phyloP scores from a whole-genome alignment of 148 eudicot genomes.

The Rheum nobile region DNA sequence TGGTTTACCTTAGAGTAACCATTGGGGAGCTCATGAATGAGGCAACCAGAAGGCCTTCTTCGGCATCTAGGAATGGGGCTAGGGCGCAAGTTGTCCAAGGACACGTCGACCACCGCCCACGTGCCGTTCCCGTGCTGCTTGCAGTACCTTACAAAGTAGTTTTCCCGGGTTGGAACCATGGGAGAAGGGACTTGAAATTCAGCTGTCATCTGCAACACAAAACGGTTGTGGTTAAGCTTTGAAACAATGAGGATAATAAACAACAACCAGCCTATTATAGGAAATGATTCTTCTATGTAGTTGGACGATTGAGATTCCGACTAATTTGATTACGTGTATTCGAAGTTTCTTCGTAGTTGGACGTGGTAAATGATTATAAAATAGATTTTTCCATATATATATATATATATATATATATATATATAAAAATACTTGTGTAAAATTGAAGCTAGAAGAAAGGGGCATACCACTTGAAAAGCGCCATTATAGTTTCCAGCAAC shows the following conservation, averaged over 20 bases:
- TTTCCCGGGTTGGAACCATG: constrained; percentile 76
- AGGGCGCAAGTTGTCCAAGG: constrained; percentile 64
- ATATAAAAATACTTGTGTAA: too few species aligned
- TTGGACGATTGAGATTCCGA: too few species aligned
- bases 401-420: too few species aligned
- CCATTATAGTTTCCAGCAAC: constrained; percentile 94
- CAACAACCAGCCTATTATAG: too few species aligned
- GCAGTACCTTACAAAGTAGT: constrained; percentile 82
- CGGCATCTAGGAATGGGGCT: constrained; percentile 44
- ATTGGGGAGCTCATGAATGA: constrained; percentile 72
- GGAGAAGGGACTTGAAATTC: constrained; percentile 94
- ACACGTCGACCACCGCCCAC: constrained; percentile 91
- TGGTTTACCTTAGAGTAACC: constrained; percentile 78
- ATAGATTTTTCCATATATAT: too few species aligned
- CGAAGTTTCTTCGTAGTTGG: too few species aligned
- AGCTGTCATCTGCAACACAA: constrained; percentile 54
- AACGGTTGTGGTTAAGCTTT: background rate
- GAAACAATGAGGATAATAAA: too few species aligned
- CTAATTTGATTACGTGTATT: too few species aligned
- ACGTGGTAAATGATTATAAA: too few species aligned
- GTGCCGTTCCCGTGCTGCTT: constrained; percentile 73
- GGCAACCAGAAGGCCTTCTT: constrained; percentile 89
- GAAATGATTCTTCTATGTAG: too few species aligned
- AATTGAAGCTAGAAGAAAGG: background rate
- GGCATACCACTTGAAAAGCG: constrained; percentile 82